phyloP scores from a whole-genome alignment of 257 asterid species.

The Solanum etuberosum region DNA sequence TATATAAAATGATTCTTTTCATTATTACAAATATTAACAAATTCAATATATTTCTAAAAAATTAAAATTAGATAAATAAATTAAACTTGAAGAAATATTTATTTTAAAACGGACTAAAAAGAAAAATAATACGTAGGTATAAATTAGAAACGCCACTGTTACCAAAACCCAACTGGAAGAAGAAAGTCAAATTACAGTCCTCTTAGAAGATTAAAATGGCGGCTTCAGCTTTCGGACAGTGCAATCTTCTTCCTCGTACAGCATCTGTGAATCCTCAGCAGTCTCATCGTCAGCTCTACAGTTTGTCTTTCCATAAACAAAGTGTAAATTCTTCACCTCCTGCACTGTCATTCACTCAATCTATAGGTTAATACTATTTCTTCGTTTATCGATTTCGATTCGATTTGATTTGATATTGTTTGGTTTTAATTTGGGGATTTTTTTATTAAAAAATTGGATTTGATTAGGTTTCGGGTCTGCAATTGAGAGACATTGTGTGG shows the following conservation, averaged over 20 bases:
- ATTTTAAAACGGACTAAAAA: no score
- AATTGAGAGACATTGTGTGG: constrained; percentile 12
- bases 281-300: neutral
- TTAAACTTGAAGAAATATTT: no score
- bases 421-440: neutral
- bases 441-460: neutral
- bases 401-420: neutral
- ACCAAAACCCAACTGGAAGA: neutral
- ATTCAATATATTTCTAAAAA: no score
- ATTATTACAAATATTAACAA: no score
- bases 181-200: neutral
- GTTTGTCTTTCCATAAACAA: neutral
- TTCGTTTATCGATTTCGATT: neutral
- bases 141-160: neutral
- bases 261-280: neutral
- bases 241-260: neutral
- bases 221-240: neutral
- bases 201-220: neutral
- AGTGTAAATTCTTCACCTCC: neutral
- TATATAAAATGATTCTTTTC: no score
- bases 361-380: neutral
- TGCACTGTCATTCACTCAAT: constrained; percentile 1
- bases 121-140: neutral
- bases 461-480: constrained; percentile 25
- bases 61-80: no score